Evolutionary conservation across 1,139 yeast genomes (phyloP).

Genomic region (Geotrichum aggregatum): DNA sequence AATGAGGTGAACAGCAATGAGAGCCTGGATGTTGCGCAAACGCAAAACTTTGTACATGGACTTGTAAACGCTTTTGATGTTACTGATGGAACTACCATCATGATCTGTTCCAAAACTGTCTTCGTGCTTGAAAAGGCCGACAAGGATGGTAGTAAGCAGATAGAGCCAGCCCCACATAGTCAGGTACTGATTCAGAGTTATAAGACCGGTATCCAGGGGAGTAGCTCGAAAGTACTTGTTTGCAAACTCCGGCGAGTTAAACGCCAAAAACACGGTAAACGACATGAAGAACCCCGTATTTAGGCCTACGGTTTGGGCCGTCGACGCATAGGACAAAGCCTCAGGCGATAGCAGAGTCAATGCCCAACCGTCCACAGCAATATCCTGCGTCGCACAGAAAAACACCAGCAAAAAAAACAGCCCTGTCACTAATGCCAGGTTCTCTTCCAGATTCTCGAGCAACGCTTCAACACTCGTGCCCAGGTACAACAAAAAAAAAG

Average conservation of each 20-base stretch:
- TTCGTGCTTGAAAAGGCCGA: slow-evolving; percentile 47
- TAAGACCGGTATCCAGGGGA: slow-evolving; percentile 62
- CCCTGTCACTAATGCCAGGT: slow-evolving; percentile 53
- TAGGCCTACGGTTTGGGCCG: slow-evolving; percentile 94
- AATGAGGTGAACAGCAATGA: slow-evolving; percentile 68
- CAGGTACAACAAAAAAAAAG: slow-evolving; percentile 58
- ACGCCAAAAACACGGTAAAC: slow-evolving; percentile 84
- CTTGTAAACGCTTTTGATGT: slow-evolving; percentile 50
- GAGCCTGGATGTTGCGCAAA: slow-evolving; percentile 69
- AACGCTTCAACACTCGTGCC: slow-evolving; percentile 58
- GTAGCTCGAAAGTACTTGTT: slow-evolving; percentile 67
- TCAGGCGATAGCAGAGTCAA: slow-evolving; percentile 74
- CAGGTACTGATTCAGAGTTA: slow-evolving; percentile 72
- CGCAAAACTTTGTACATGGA: slow-evolving; percentile 75
- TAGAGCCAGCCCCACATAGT: slow-evolving; percentile 73
- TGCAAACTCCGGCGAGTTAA: slow-evolving; percentile 89
- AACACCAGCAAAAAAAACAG: slow-evolving; percentile 74
- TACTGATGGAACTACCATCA: slow-evolving; percentile 22
- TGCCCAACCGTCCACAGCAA: slow-evolving; percentile 99
- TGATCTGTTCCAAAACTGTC: slow-evolving; percentile 40
- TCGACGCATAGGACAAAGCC: slow-evolving; percentile 84
- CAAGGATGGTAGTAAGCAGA: slow-evolving; percentile 58
- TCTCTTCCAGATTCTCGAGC: slow-evolving; percentile 52
- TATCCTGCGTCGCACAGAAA: slow-evolving; percentile 95
- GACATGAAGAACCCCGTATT: slow-evolving; percentile 89